Conservation (phyloP, 352 stramenopile species). For the Ophiocytium majus region DNA sequence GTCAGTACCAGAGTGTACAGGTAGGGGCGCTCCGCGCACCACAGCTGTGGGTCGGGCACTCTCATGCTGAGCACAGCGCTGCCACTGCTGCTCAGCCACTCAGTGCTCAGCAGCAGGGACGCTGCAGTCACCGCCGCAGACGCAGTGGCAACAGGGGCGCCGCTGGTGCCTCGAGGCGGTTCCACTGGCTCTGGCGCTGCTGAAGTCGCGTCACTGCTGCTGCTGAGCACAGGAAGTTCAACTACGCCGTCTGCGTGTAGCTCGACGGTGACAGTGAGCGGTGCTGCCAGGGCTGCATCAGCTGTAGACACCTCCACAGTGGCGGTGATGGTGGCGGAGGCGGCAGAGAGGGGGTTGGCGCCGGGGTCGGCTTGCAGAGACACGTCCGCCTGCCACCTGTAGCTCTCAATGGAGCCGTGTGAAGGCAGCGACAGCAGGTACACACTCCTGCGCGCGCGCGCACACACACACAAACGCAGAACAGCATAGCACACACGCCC, state of each 20-base stretch:
- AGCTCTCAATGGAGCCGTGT: constrained; percentile 27
- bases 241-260: constrained; percentile 48
- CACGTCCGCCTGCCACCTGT: constrained; percentile 35
- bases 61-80: neutral
- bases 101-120: too few relatives aligned
- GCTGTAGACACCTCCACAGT: neutral
- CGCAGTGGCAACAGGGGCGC: too few relatives aligned
- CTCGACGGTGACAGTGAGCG: constrained; percentile 20
- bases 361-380: neutral
- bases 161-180: too few relatives aligned
- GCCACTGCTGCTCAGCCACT: too few relatives aligned
- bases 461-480: too few relatives aligned
- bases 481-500: too few relatives aligned
- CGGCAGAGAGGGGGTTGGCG: neutral
- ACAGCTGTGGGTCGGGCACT: constrained; percentile 36
- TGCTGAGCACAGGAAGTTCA: neutral
- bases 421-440: constrained; percentile 37
- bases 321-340: neutral
- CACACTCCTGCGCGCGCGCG: constrained; percentile 23
- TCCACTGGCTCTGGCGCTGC: too few relatives aligned
- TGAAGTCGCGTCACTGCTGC: constrained; percentile 10
- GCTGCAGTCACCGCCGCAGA: too few relatives aligned
- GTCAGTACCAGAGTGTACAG: constrained; percentile 61
- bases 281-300: neutral
- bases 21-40: constrained; percentile 53